Percentiles rank a stretch among this genome's conserved stretches.
Evolutionary conservation across 2,329 filamentous ascomycete species (phyloP).

Genomic region (Ceratocystis cubensis): DNA sequence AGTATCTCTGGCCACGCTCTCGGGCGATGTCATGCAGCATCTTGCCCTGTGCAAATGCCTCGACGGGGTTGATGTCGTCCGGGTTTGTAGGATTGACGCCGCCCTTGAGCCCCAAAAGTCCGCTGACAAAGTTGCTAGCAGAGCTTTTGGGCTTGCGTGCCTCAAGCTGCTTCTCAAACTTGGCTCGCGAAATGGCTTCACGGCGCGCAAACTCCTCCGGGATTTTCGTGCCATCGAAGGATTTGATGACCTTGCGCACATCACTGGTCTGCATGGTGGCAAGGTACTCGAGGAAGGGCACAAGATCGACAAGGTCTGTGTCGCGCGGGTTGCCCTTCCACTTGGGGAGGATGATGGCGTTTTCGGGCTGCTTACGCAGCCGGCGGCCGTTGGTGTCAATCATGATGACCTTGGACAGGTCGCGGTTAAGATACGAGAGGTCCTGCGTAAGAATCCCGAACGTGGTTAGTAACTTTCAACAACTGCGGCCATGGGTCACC

Average conservation of each 20-base stretch:
- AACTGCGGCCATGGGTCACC: too few species aligned
- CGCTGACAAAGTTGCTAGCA: conserved; percentile 54
- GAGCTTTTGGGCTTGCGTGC: conserved; percentile 54
- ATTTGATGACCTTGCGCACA: conserved; percentile 72
- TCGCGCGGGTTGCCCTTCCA: conserved; percentile 80
- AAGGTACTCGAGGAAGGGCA: conserved; percentile 95
- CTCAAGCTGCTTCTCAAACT: conserved; percentile 68
- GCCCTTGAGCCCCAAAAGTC: conserved; percentile 66
- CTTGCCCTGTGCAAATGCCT: conserved; percentile 82
- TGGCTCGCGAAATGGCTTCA: conserved; percentile 71
- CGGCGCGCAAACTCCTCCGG: conserved; percentile 79
- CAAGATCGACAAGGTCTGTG: conserved; percentile 73
- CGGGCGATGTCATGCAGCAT: conserved; percentile 93
- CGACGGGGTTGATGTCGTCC: conserved; percentile 51
- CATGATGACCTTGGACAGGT: conserved; percentile 88
- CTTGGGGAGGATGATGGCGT: conserved; percentile 80
- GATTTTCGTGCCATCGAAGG: conserved; percentile 80
- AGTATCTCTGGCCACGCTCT: conserved; percentile 81
- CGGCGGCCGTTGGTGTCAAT: conserved; percentile 77
- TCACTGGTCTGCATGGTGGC: conserved; percentile 86
- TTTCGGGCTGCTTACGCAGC: conserved; percentile 85
- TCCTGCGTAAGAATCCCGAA: conserved; percentile 45
- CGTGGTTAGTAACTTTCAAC: neutral
- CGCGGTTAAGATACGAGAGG: conserved; percentile 92
- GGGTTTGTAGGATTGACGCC: neutral